Evolutionary conservation across 805 yeast genomes (phyloP), one percentile per base, ranked within the genome.

Genomic region (Metschnikowia shivogae): DNA sequence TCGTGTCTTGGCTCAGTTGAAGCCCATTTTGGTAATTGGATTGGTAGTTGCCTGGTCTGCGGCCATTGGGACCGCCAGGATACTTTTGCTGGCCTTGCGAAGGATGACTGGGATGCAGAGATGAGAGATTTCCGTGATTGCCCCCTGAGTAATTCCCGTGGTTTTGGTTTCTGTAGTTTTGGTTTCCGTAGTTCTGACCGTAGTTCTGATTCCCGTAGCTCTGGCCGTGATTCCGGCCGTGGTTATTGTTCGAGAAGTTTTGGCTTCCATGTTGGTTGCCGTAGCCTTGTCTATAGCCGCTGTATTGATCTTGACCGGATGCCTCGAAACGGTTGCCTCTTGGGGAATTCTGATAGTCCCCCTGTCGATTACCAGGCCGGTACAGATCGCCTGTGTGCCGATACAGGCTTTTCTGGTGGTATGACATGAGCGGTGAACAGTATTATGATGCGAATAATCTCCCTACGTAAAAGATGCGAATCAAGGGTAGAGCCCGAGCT

Each of bases 371-470:
- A n/a, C 32, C 35, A 12, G 55, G 57, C 7, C 55, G 57, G 30
- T 53, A 53, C 55, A 51, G 57, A 31, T 53, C 57, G 10, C 47
- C 52, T 12, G 49, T 46, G 5, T 49, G 54, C 22, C 53, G 42
- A 37, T 47, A 44, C 6, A 51, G 47, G 26, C 48, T 45, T 28
- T 51, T 49, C 19, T 44, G 49, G 42, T 51, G 37, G 31, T 49
- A 44, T 13, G 55, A 52, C 57, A 53, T 53, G 40, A 11, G 27
- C 6, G 20, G 28, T 19, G 6, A 22, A 26, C 4, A 31, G 17
- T 29, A 27, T 7, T 29, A 8, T 8, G 40, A 19, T 37, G 40
- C 20, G 34, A 29, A 12, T 28, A 26, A 19, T 19, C 29, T n/a
- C 30, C 13, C 13, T 17, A 20, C 26, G 6, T 8, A 5, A 9